Conservation (phyloP, 148 eudicot genomes). For the Nyssa sinensis region DNA sequence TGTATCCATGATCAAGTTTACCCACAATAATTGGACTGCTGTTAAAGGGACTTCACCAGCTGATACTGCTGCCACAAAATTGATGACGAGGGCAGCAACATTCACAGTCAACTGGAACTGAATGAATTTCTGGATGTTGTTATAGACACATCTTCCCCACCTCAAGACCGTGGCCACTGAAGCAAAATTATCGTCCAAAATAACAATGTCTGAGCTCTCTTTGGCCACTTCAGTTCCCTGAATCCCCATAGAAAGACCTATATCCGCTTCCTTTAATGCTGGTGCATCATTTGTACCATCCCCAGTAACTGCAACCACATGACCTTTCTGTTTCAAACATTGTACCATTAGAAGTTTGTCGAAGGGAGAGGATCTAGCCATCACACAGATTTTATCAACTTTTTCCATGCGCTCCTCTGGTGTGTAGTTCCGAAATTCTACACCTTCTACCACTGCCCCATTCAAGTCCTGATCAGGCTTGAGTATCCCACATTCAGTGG, state of each 20-base stretch:
- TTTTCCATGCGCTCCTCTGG: slow-evolving; percentile 15
- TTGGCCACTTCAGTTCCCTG: slow-evolving; percentile 8
- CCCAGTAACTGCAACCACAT: slow-evolving; percentile 23
- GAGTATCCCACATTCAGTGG: slow-evolving; percentile 27
- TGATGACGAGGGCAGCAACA: neutral
- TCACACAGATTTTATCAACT: slow-evolving; percentile 12
- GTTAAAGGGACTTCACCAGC: slow-evolving; percentile 6
- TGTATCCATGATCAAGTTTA: slow-evolving; percentile 15
- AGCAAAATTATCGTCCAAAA: slow-evolving; percentile 8
- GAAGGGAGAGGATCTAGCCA: slow-evolving; percentile 13
- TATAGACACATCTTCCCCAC: slow-evolving; percentile 18
- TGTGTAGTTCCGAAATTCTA: slow-evolving; percentile 10
- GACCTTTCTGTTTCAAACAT: slow-evolving; percentile 14
- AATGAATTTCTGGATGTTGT: slow-evolving; percentile 15
- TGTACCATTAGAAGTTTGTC: slow-evolving; percentile 18
- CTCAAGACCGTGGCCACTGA: neutral
- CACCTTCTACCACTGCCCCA: slow-evolving; percentile 9
- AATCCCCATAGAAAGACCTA: slow-evolving; percentile 20
- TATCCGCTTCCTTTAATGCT: slow-evolving; percentile 7
- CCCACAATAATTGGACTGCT: slow-evolving; percentile 5
- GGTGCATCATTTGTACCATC: slow-evolving; percentile 17
- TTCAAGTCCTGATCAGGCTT: neutral
- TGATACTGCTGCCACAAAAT: slow-evolving; percentile 12
- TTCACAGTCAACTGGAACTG: slow-evolving; percentile 20
- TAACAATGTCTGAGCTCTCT: slow-evolving; percentile 13